Evolutionary conservation across 2,329 filamentous ascomycete genomes (phyloP).

Genomic region (Samsoniella hepiali): DNA sequence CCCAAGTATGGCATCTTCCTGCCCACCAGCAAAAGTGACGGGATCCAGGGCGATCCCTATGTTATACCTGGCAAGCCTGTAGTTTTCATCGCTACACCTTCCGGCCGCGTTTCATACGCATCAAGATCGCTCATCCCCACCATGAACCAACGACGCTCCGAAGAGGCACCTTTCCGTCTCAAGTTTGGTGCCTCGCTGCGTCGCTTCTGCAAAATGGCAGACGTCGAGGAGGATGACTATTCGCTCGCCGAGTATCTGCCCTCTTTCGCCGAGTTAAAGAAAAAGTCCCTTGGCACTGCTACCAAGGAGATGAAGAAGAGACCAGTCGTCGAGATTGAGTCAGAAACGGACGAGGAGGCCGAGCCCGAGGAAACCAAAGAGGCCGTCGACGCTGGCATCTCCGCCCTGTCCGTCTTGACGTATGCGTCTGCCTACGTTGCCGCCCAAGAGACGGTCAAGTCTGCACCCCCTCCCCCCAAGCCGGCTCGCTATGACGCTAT

Average conservation of each 20-base stretch:
- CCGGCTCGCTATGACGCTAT: conserved; percentile 30
- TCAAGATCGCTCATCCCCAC: conserved; percentile 43
- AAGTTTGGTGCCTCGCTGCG: conserved; percentile 36
- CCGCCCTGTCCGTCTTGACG: conserved; percentile 21
- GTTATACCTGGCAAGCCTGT: conserved; percentile 47
- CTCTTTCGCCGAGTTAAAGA: conserved; percentile 33
- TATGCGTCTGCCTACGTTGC: conserved; percentile 24
- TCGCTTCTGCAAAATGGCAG: conserved; percentile 37
- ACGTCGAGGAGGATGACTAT: conserved; percentile 34
- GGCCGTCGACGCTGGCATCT: conserved; percentile 12
- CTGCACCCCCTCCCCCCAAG: conserved; percentile 19
- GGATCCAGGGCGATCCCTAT: conserved; percentile 38
- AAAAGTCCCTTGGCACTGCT: conserved; percentile 36
- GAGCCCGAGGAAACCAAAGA: conserved; percentile 22
- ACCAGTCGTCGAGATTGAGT: conserved; percentile 28
- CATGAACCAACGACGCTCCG: conserved; percentile 32
- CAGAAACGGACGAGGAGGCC: conserved; percentile 27
- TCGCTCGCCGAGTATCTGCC: conserved; percentile 33
- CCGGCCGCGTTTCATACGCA: conserved; percentile 46
- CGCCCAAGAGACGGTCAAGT: conserved; percentile 17
- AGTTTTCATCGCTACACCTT: conserved; percentile 46
- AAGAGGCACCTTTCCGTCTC: conserved; percentile 32
- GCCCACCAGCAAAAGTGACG: conserved; percentile 44
- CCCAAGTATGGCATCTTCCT: conserved; percentile 53
- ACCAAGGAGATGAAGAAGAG: conserved; percentile 32